These are phyloP conservation scores for Pichia sp. DNA, from an alignment of 1,139 yeast species.

Conservation along the genomic window DNA sequence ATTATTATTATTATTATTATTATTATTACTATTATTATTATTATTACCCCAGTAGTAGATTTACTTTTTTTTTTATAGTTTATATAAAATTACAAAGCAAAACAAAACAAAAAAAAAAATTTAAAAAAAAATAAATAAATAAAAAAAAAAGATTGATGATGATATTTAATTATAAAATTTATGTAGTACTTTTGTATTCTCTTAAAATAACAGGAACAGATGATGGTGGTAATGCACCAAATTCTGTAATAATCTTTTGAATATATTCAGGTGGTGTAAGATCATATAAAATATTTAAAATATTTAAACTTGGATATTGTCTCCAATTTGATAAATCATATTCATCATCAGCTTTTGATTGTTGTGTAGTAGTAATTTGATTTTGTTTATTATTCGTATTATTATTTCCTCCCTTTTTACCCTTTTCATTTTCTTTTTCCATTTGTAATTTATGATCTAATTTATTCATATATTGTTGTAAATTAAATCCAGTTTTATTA, in stretches of 20 bases:
- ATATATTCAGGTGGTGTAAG: conserved; percentile 91
- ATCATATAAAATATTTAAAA: conserved; percentile 85
- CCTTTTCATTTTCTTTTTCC: conserved; percentile 19
- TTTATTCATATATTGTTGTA: conserved; percentile 57
- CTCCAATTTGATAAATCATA: conserved; percentile 60
- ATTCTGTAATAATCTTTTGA: conserved; percentile 90
- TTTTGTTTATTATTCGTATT: conserved; percentile 17
- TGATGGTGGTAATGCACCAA: conserved; percentile 94
- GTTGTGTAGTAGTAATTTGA: conserved; percentile 13
- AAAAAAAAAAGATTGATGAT: neutral
- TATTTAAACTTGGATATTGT: conserved; percentile 54
- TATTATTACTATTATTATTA: neutral
- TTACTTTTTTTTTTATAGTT: too few relatives aligned
- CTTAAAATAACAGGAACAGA: conserved; percentile 94
- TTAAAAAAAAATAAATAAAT: neutral
- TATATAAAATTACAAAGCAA: too few relatives aligned
- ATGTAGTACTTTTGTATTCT: conserved; percentile 64
- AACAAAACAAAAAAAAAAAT: neutral
- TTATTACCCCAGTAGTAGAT: neutral
- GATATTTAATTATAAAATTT: neutral
- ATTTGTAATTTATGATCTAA: conserved; percentile 28
- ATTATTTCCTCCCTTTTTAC: conserved; percentile 25
- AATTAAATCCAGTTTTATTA: conserved; percentile 56
- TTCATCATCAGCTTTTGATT: conserved; percentile 24
- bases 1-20: neutral